Percentiles rank a stretch among this genome's conserved stretches.
These are phyloP conservation scores for Nicotiana tabacum DNA, from an alignment of 257 asterid genomes.

Conservation along the genomic window DNA sequence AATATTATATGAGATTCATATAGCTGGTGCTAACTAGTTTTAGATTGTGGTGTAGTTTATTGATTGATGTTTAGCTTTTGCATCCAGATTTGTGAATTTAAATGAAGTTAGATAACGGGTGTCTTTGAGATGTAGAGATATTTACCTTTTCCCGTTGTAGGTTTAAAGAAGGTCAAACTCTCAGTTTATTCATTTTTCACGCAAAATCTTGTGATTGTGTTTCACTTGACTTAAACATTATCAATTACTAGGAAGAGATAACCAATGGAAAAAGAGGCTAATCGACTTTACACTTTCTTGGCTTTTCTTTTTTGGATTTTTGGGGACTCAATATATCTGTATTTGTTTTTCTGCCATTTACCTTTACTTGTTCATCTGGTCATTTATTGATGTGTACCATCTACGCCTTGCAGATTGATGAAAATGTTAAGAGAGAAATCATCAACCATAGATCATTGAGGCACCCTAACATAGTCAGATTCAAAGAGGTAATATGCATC, in stretches of 20 bases:
- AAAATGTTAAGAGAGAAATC: conserved; percentile 87
- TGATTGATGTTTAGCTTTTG: neutral
- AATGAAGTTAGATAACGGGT: neutral
- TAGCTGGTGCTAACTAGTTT: neutral
- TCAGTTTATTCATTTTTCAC: neutral
- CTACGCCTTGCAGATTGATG: conserved; percentile 59
- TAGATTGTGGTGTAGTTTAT: neutral
- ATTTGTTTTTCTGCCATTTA: neutral
- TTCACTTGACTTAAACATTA: neutral
- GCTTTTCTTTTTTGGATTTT: neutral
- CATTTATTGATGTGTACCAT: neutral
- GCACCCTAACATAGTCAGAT: conserved; percentile 89
- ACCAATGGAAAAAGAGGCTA: neutral
- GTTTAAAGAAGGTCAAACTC: neutral
- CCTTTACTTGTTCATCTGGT: neutral
- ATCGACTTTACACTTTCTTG: neutral
- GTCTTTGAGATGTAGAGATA: neutral
- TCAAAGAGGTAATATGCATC: conserved; percentile 58
- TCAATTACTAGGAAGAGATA: neutral
- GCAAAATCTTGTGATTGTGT: neutral
- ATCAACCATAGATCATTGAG: conserved; percentile 88
- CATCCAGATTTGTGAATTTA: neutral
- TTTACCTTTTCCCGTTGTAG: neutral
- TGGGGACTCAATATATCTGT: neutral
- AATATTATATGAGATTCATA: neutral